Conservation (phyloP, 371 early-diverging fungal genomes). For the Saksenaea vasiformis region DNA sequence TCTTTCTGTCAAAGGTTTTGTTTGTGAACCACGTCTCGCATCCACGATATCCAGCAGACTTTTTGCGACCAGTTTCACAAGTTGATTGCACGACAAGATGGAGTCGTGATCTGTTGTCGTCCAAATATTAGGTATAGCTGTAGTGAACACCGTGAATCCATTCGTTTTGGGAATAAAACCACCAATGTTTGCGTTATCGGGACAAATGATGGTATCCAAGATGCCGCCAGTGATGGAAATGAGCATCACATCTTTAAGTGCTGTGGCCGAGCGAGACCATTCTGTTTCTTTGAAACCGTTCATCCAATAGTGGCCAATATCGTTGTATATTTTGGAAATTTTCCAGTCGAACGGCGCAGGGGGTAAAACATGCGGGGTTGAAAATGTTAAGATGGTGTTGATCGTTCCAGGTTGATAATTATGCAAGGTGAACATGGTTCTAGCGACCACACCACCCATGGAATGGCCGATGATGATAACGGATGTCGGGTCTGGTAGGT, state of each 20-base stretch:
- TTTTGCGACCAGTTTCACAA: slow-evolving; percentile 65
- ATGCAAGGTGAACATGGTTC: slow-evolving; percentile 74
- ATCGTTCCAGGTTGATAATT: slow-evolving; percentile 78
- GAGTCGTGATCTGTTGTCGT: slow-evolving; percentile 86
- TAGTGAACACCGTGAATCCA: slow-evolving; percentile 80
- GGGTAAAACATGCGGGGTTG: slow-evolving; percentile 89
- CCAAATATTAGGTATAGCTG: slow-evolving; percentile 89
- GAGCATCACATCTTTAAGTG: slow-evolving; percentile 64
- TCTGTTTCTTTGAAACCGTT: slow-evolving; percentile 42
- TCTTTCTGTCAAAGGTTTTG: slow-evolving; percentile 63
- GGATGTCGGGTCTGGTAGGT: slow-evolving; percentile 61
- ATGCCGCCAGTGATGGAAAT: slow-evolving; percentile 93
- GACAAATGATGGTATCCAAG: slow-evolving; percentile 82
- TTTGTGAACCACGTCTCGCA: slow-evolving; percentile 64
- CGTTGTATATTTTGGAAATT: slow-evolving; percentile 75
- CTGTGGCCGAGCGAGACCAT: neutral
- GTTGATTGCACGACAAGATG: slow-evolving; percentile 92
- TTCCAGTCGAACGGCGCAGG: slow-evolving; percentile 82
- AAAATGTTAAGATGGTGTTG: slow-evolving; percentile 84
- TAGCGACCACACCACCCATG: slow-evolving; percentile 96
- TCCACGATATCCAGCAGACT: slow-evolving; percentile 70
- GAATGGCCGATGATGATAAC: slow-evolving; percentile 93
- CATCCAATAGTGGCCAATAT: slow-evolving; percentile 77
- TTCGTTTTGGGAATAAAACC: slow-evolving; percentile 67
- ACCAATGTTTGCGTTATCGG: slow-evolving; percentile 77